Evolutionary conservation across 2,329 filamentous ascomycete species (phyloP), one percentile per base, ranked within the genome.

Genomic region (Nemania bipapillata): DNA sequence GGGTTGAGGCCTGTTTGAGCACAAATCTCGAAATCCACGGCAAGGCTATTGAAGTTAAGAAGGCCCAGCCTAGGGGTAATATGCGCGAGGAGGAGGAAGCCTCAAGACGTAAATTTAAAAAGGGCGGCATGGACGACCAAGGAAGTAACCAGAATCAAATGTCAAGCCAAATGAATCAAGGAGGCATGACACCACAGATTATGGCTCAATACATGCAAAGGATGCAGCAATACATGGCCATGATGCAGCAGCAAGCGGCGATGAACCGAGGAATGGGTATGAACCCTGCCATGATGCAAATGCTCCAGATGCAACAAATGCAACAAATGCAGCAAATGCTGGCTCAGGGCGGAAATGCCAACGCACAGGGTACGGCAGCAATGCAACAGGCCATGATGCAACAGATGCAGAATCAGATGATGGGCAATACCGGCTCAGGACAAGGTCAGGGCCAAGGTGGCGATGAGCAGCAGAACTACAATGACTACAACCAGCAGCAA

Each of bases 161-260:
- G 77, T 69, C 63, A 37, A 73, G 17, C 59, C 77, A 76, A 61
- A 77, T 78, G 77, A 74, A 72, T 42, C 77, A 78, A 63, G 75
- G 76, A 32, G 75, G 91, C 70, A 96, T 98, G 92, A 96, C 92
- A 22, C 95, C 95, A 0, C 94, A 97, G 77, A 91, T 97, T 85
- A 97, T 98, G 94, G 96, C 96, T 2, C 94, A 97, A 80, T 97
- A 98, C 82, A 97, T 96, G 89, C 93, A 97, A 80, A 90, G 94
- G 55, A 98, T 99, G 95, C 96, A 99, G 81, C 93, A 97, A 79
- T 97, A 97, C 81, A 96, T 97, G 80, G 86, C 91, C 65, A 90
- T 97, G 87, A 96, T 97, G 93, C 94, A 97, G 81, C 92, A 95
- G 76, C 91, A 96, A 78, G 93, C 96, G 87, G 91, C 90, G 56